Evolutionary conservation across 2,329 filamentous ascomycete species (phyloP), one percentile per base, ranked within the genome.

Genomic region (Allantophomopsis cytisporea): DNA sequence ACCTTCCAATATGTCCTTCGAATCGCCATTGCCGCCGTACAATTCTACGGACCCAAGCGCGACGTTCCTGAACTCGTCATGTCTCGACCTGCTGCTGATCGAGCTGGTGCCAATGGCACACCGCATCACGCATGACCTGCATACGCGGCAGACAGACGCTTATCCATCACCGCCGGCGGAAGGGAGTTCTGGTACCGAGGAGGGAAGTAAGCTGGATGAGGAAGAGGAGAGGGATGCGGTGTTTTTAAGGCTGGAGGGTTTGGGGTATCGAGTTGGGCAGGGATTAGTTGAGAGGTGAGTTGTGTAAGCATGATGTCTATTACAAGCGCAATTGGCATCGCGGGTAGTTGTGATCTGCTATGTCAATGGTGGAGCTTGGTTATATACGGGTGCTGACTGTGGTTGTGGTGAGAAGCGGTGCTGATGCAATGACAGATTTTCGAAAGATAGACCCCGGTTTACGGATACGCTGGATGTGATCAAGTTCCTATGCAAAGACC

Each of bases 401-500:
- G 23, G 23, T 28, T 28, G 23, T 28, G 8, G 23, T 12, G 11
- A 28, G 5, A 6, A 34, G 32, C 32, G 7, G 32, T 34, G 14
- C 32, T 34, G 32, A 34, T 15, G 5, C 13, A 28, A 28, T 28
- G 23, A 37, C 50, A 87, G 83, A 39, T 88, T 91, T 65, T 86
- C 83, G 8, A 71, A 75, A 54, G 83, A 93, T 57, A 73, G 86
- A 38, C 86, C 89, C 32, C 83, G 87, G 37, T 93, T 95, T 56
- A 84, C 81, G 45, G 87, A 94, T 51, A 88, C 88, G 4, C 75
- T 98, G 33, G 91, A 96, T 56, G 83, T 88, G 37, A 98, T 98
- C 58, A 98, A 98, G 60, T 96, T 98, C 55, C 69, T 98, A 37
- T 98, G 91, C 73, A 98, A 98, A 66, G 91, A 98, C 59, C 70